A percentile compares a stretch with the other conserved stretches of the same genome.
Conservation (phyloP, 768 basidiomycete species). For the Favolaschia claudopus region DNA sequence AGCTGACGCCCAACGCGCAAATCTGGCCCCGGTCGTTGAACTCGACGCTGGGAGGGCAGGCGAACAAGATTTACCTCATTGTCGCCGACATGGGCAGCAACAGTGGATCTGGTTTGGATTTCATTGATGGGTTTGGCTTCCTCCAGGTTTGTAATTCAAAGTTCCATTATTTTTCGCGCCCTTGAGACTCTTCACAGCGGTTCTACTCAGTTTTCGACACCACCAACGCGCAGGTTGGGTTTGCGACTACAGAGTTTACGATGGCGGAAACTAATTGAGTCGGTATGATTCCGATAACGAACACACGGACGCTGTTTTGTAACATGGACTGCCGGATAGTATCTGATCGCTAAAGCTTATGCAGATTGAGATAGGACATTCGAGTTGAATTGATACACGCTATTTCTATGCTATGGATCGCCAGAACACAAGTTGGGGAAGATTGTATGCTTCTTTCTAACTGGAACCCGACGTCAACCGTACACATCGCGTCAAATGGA, state of each 20-base stretch:
- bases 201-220: conserved; percentile 66
- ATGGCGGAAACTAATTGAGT: too few species aligned
- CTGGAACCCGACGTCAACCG: neutral
- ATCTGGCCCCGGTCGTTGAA: conserved; percentile 73
- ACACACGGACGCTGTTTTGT: too few species aligned
- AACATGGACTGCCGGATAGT: too few species aligned
- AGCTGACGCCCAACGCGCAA: conserved; percentile 70
- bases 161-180: neutral
- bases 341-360: too few species aligned
- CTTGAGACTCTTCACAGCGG: conserved; percentile 39
- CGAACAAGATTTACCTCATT: conserved; percentile 61
- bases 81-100: conserved; percentile 57
- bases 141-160: conserved; percentile 37
- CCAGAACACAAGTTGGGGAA: too few species aligned
- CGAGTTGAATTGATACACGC: too few species aligned
- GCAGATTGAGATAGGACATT: too few species aligned
- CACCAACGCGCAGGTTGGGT: conserved; percentile 45
- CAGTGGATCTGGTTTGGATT: conserved; percentile 68
- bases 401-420: too few species aligned
- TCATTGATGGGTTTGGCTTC: conserved; percentile 69
- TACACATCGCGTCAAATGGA: conserved; percentile 1
- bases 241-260: conserved; percentile 45
- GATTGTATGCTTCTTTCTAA: too few species aligned
- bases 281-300: too few species aligned
- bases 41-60: conserved; percentile 60